Evolutionary conservation across 2,329 filamentous ascomycete genomes (phyloP).

Genomic region (Penicillium sp.): DNA sequence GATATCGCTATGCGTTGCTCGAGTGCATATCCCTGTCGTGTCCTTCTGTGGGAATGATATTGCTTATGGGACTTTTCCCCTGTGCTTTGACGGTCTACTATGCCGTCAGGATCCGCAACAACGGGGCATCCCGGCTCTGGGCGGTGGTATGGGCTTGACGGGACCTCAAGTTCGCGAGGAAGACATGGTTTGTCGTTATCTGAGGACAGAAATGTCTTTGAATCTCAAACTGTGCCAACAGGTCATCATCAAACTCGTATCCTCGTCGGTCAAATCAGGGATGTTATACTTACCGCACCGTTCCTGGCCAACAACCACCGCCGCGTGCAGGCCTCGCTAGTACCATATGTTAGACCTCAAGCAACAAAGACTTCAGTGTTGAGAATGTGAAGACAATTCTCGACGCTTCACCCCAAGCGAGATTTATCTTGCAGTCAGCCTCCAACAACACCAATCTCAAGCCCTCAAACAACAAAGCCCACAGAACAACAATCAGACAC

Average conservation of each 20-base stretch:
- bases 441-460: not conserved
- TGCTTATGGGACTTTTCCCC: not conserved
- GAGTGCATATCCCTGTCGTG: no score
- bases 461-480: not conserved
- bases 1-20: no score
- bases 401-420: not conserved
- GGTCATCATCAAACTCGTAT: not conserved
- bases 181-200: not conserved
- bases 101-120: not conserved
- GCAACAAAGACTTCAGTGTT: not conserved
- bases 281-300: not conserved
- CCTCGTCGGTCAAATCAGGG: not conserved
- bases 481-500: not conserved
- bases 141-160: not conserved
- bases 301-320: not conserved
- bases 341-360: not conserved
- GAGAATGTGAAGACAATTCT: not conserved
- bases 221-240: not conserved
- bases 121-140: not conserved
- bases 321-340: no score
- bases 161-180: not conserved
- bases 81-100: not conserved
- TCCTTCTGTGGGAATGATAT: not conserved
- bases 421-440: not conserved
- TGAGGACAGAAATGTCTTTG: not conserved